Evolutionary conservation across 441 rosid species (phyloP), one percentile per base, ranked within the genome.

Genomic region (Croton setiger): DNA sequence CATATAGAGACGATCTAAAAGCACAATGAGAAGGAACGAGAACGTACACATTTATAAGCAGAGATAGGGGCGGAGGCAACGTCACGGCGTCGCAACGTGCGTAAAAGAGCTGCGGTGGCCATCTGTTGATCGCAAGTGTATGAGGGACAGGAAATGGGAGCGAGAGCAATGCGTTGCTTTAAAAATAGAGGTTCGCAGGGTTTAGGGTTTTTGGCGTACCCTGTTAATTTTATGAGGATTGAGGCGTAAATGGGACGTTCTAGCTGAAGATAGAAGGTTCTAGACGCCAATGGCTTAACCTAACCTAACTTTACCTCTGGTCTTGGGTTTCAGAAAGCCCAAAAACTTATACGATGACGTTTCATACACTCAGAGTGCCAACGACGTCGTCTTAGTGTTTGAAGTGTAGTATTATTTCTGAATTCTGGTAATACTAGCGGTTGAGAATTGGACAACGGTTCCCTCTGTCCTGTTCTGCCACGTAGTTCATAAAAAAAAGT

Each of bases 91-190:
- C 95, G 80, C 12, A 91, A 17, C 2, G 91, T 79, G 53, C 95
- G 97, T 49, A 93, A 80, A 43, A 93, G 80, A 73, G 86, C 86
- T 0, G 85, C 83, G 18, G 96, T 59, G 54, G 97, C 96, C 98
- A 91, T 87, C 10, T 49, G 4, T 14, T 48, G 72, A 67, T 68
- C 48, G 12, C 64, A 39, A 41, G n/a, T 3, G 41, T 2, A 37
- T 1, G 60, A 7, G 15, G 33, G 60, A n/a, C n/a, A 14, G 18
- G 5, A 27, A 2, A 7, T 15, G 18, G 6, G 4, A 4, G 7
- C 23, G 2, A 55, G n/a, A 27, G 5, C 8, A 21, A 7, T 5
- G 59, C 12, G n/a, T 54, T 27, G 31, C 14, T 12, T 54, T 3
- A 21, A 0, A 54, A 49, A 5, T 2, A 21, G 35, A 4, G 17